Conservation (phyloP, 2,329 filamentous ascomycete species). For the Cercospora canescens region DNA sequence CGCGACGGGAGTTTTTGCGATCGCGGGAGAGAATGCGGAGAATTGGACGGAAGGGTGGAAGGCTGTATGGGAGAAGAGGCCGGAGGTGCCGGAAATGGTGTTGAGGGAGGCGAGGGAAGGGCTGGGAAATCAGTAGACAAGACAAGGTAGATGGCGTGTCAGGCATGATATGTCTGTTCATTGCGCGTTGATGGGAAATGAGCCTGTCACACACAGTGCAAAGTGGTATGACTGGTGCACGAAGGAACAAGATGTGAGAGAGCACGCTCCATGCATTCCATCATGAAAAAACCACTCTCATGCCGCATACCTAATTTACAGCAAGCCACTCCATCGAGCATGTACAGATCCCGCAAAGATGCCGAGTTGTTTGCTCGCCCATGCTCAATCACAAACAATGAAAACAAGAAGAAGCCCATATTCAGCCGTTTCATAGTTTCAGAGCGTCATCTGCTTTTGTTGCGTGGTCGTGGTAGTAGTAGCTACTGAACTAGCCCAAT, state of each 20-base stretch:
- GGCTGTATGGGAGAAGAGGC: constrained; percentile 44
- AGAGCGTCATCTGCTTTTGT: constrained; percentile 3
- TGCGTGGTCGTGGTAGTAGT: constrained; percentile 5
- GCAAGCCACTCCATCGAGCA: constrained; percentile 19
- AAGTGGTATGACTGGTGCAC: background rate
- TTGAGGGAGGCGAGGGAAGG: background rate
- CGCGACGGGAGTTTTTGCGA: constrained; percentile 69
- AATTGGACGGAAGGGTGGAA: constrained; percentile 57
- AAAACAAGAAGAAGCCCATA: background rate
- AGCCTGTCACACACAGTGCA: no score
- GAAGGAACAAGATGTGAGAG: background rate
- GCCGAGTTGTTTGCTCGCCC: background rate
- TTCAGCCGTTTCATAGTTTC: background rate
- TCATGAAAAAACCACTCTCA: constrained; percentile 4
- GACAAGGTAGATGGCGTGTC: no score
- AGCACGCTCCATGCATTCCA: background rate
- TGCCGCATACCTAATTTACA: constrained; percentile 26
- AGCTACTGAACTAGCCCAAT: background rate
- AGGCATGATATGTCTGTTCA: no score
- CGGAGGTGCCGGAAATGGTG: constrained; percentile 22
- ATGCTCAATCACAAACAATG: background rate
- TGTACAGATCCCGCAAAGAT: constrained; percentile 13
- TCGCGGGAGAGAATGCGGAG: constrained; percentile 56
- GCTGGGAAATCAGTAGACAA: background rate
- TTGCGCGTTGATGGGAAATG: no score